phyloP scores from a whole-genome alignment of 345 rosid species.

The Salix dunnii region DNA sequence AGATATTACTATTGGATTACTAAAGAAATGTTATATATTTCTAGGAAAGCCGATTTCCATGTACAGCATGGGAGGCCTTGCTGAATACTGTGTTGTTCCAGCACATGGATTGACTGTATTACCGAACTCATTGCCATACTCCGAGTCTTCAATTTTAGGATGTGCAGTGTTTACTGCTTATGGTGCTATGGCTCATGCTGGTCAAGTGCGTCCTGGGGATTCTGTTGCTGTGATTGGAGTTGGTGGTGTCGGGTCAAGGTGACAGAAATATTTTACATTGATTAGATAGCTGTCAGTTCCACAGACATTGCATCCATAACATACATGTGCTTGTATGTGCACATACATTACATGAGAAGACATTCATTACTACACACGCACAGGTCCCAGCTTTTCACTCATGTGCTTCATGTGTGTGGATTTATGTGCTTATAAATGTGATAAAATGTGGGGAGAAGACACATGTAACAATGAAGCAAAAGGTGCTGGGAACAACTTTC shows the following conservation, averaged over 20 bases:
- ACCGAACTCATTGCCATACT: slow-evolving; percentile 75
- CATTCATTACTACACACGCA: no score
- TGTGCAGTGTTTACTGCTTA: slow-evolving; percentile 98
- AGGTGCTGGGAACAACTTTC: no score
- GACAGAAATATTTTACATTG: background rate
- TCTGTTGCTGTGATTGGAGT: slow-evolving; percentile 84
- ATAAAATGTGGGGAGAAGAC: no score
- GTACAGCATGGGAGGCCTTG: slow-evolving; percentile 99
- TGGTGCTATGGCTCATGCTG: slow-evolving; percentile 98
- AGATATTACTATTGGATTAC: background rate
- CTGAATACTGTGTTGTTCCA: slow-evolving; percentile 89
- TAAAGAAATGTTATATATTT: slow-evolving; percentile 18
- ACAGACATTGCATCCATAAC: background rate
- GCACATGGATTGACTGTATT: slow-evolving; percentile 58
- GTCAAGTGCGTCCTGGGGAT: slow-evolving; percentile 84
- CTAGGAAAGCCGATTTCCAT: slow-evolving; percentile 80
- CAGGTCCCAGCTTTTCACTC: no score
- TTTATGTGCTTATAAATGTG: no score
- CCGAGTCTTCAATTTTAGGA: slow-evolving; percentile 86
- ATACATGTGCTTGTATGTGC: no score
- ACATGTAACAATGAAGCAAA: no score
- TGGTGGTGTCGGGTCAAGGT: slow-evolving; percentile 98
- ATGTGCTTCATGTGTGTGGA: no score
- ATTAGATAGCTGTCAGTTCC: background rate
- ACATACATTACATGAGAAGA: no score